Base-by-base conservation (phyloP, 768 basidiomycete species). In the Lentinula aciculospora region DNA sequence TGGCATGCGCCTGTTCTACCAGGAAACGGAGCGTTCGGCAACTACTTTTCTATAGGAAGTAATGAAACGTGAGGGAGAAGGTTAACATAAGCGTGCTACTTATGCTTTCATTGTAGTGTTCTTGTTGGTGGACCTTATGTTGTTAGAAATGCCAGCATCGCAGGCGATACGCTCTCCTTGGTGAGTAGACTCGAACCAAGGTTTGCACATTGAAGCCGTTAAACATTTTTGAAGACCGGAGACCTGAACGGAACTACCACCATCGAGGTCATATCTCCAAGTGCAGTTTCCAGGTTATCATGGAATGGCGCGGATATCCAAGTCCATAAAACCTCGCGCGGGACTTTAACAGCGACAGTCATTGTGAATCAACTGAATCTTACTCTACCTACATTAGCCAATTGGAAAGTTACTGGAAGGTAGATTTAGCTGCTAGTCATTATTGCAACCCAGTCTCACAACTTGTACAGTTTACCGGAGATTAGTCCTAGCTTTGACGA, bases 81-180 rank as follows among this genome's bases (percentile, higher is more conserved):
- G 27, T 10, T 9, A 27, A 8, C 39, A 12, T 9, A n/a, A 15
- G 10, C 17, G 21, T 4, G 10, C 19, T 57, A 25, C 36, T 34
- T 32, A 31, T 13, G 6, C 1, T 17, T 25, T 46, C 32, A 29
- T 0, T 59, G 4, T 54, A 77, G 76, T 15, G 69, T 78, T 29
- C 70, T 80, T 40, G 73, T 84, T 48, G 72, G 75, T 32, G 83
- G 83, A 0, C 82, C 83, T 1, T 82, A 83, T 58, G 65, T 84
- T 21, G 72, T 84, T 4, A 76, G 82, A 21, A 78, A 73, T 10
- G 83, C 81, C 8, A 63, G 68, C 2, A 72, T 84, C 42, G 58
- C 57, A 2, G 70, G 69, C 15, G 66, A 72, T 34, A 76, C 70
- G 1, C 60, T 79, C 6, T 57, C 62, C 31, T 56, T 78, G 69